A percentile compares a stretch with the other conserved stretches of the same genome.
Conservation (phyloP, 805 yeast species). For the Monosporozyma solicola region DNA sequence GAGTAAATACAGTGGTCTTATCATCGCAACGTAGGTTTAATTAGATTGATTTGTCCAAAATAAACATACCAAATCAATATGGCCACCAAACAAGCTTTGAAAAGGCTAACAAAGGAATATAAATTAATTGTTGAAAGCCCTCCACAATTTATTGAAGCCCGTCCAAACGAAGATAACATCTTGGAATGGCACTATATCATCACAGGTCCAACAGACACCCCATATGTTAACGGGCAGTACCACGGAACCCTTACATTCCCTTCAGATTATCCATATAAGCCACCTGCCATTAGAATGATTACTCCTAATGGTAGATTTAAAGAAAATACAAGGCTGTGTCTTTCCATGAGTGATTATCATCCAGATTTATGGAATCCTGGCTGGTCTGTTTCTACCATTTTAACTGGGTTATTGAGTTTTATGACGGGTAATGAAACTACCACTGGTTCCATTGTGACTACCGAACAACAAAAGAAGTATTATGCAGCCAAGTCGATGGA, state of each 20-base stretch:
- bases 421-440: conserved; percentile 86
- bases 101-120: conserved; percentile 66
- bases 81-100: conserved; percentile 40
- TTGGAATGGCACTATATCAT: conserved; percentile 91
- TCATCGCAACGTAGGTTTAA: neutral
- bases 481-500: conserved; percentile 52
- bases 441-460: conserved; percentile 69
- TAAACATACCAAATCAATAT: conserved; percentile 12
- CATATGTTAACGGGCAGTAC: conserved; percentile 78
- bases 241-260: conserved; percentile 85
- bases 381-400: conserved; percentile 85
- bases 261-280: conserved; percentile 79
- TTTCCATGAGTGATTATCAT: conserved; percentile 91
- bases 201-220: conserved; percentile 86
- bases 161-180: conserved; percentile 80
- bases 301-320: conserved; percentile 88
- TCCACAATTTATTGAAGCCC: conserved; percentile 75
- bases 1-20: neutral
- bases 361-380: conserved; percentile 96
- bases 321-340: conserved; percentile 71
- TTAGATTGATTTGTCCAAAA: neutral
- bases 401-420: conserved; percentile 79
- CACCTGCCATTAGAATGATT: conserved; percentile 80
- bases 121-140: conserved; percentile 69
- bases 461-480: conserved; percentile 45